Evolutionary conservation across 768 basidiomycete species (phyloP).

Genomic region (Dentipellis sp.): DNA sequence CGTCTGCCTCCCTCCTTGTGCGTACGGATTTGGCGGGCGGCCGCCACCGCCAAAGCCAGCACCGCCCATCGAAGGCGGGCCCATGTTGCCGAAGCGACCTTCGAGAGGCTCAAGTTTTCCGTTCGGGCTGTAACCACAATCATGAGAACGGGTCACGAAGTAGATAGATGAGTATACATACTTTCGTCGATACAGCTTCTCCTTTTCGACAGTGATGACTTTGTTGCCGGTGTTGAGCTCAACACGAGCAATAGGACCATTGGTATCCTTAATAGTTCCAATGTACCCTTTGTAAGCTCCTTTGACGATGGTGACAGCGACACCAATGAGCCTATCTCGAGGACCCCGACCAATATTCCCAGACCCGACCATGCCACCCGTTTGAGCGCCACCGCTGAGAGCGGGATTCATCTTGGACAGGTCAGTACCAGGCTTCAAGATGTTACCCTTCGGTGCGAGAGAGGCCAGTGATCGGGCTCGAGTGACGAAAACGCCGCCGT

Average conservation of each 20-base stretch:
- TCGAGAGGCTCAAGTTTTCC: slow-evolving; percentile 48
- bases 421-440: slow-evolving; percentile 60
- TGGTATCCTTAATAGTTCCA: slow-evolving; percentile 92
- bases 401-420: slow-evolving; percentile 91
- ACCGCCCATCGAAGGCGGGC: slow-evolving; percentile 24
- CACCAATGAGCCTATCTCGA: slow-evolving; percentile 75
- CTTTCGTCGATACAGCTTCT: slow-evolving; percentile 65
- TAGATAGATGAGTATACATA: slow-evolving; percentile 29
- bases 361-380: slow-evolving; percentile 74
- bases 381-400: slow-evolving; percentile 29
- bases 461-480: slow-evolving; percentile 77
- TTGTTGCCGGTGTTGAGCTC: slow-evolving; percentile 89
- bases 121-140: slow-evolving; percentile 33
- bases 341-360: slow-evolving; percentile 73
- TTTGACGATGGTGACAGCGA: slow-evolving; percentile 69
- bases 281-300: slow-evolving; percentile 87
- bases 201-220: slow-evolving; percentile 78
- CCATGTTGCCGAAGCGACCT: slow-evolving; percentile 22
- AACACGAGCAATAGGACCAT: slow-evolving; percentile 77
- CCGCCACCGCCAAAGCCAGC: slow-evolving; percentile 10
- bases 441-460: slow-evolving; percentile 75
- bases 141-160: slow-evolving; percentile 3
- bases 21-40: slow-evolving; percentile 10
- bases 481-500: slow-evolving; percentile 92
- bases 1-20: slow-evolving; percentile 14